These are phyloP conservation scores for Millerozyma acaciae DNA, from an alignment of 805 yeast species.

Conservation along the genomic window DNA sequence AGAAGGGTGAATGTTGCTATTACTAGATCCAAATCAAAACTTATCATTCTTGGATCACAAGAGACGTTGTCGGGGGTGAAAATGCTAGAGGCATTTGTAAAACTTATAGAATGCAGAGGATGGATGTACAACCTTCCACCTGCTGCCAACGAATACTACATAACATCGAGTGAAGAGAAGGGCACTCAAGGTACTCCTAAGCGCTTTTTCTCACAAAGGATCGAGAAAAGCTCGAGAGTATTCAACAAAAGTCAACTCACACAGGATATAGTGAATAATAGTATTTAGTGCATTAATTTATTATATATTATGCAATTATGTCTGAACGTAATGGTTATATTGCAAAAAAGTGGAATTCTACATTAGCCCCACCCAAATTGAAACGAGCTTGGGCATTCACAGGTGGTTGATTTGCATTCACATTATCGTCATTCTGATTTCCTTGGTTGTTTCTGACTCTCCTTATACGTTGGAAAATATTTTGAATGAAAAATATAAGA, in stretches of 20 bases:
- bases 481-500: slow-evolving; percentile 23
- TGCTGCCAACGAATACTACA: slow-evolving; percentile 37
- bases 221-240: background rate
- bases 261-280: slow-evolving; percentile 29
- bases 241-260: background rate
- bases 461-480: slow-evolving; percentile 22
- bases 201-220: background rate
- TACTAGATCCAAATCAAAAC: slow-evolving; percentile 82
- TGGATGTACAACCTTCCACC: slow-evolving; percentile 65
- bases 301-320: slow-evolving; percentile 5
- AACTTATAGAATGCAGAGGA: slow-evolving; percentile 47
- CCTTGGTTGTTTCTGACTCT: slow-evolving; percentile 15
- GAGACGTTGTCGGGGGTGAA: slow-evolving; percentile 51
- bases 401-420: slow-evolving; percentile 6
- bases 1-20: slow-evolving; percentile 91
- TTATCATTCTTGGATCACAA: slow-evolving; percentile 78
- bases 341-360: slow-evolving; percentile 36
- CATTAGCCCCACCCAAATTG: slow-evolving; percentile 23
- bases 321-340: slow-evolving; percentile 11
- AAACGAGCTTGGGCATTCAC: slow-evolving; percentile 8
- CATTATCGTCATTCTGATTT: slow-evolving; percentile 5
- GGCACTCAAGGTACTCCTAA: slow-evolving; percentile 1
- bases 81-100: slow-evolving; percentile 57
- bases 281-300: slow-evolving; percentile 10
- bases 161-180: slow-evolving; percentile 9